Conservation (phyloP, 2,329 filamentous ascomycete species). For the Geoglossum cookeanum region DNA sequence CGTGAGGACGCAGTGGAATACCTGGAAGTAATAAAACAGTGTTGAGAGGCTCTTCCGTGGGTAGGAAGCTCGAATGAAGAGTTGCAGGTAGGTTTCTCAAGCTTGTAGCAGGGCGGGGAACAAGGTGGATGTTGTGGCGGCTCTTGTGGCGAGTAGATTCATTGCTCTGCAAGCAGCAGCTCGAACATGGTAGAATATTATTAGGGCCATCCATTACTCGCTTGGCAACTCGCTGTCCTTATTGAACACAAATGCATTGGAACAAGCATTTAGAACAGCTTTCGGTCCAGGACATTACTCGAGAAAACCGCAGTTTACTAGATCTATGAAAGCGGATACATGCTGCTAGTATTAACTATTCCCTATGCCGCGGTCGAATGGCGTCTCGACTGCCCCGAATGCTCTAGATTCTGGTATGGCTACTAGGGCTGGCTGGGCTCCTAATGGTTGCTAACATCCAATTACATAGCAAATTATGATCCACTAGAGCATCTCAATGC, state of each 20-base stretch:
- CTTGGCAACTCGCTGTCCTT: not conserved
- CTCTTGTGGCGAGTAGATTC: not conserved
- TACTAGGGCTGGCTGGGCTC: not conserved
- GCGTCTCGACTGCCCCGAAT: constrained; percentile 6
- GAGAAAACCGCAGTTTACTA: not conserved
- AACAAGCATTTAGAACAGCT: not conserved
- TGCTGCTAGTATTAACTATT: not conserved
- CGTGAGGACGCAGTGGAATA: not conserved
- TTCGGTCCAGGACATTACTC: not conserved
- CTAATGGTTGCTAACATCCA: not conserved
- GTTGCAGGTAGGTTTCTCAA: not conserved
- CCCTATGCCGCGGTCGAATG: constrained; percentile 10
- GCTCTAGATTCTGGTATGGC: not conserved
- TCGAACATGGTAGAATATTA: not conserved
- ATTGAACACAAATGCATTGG: not conserved
- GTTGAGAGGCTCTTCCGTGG: not conserved
- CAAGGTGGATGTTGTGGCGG: not conserved
- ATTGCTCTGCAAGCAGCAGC: not conserved
- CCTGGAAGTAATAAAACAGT: not conserved
- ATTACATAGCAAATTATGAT: constrained; percentile 54
- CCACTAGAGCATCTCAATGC: constrained; percentile 84
- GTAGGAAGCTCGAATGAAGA: not conserved
- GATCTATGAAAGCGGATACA: not conserved
- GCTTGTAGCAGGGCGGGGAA: not conserved
- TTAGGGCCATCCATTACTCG: not conserved